Evolutionary conservation across 2,329 filamentous ascomycete species (phyloP), one percentile per base, ranked within the genome.

Genomic region (Calonectria montana): DNA sequence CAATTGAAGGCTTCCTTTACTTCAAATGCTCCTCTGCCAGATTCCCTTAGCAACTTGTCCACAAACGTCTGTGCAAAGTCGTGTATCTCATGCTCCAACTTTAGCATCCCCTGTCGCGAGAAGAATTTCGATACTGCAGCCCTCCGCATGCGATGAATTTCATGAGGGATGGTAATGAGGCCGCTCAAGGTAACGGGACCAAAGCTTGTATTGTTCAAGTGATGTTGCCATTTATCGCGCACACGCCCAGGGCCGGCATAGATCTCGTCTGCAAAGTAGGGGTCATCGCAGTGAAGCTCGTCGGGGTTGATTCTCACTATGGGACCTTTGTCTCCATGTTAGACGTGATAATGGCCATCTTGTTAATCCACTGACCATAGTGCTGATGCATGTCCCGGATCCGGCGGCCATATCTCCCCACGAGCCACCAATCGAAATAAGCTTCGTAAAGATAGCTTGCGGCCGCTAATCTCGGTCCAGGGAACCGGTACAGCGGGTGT

Each of bases 231-330:
- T 71, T 73, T 80, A 25, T 80, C 78, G 39, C 78, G 78, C 27
- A 79, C 73, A 10, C 80, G 79, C 2, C 77, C 78, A 1, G 76
- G 75, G 0, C 76, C 78, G 6, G 76, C 76, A 62, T 84, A 85
- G 29, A 85, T 82, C 55, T 84, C 83, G n/a, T 85, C 83, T 21
- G 77, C 73, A 55, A 85, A 85, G 67, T 75, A 67, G 0, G 79
- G 78, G 61, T 84, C 82, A 10, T 75, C 77, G 74, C 83, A 84
- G 70, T 85, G 84, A 2, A 84, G 78, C 68, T 85, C 83, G n/a
- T 83, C 72, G 0, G 84, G 83, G 48, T 78, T 85, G 47, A 85
- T 85, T 8, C 84, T 78, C 8, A 85, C 80, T 37, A 85, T 81
- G 2, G 83, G 83, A 0, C 82, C 81, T 82, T 1, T 0, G 4